A percentile compares a stretch with the other conserved stretches of the same genome.
Conservation (phyloP, 352 stramenopile species). For the Pythium scleroteichum region DNA sequence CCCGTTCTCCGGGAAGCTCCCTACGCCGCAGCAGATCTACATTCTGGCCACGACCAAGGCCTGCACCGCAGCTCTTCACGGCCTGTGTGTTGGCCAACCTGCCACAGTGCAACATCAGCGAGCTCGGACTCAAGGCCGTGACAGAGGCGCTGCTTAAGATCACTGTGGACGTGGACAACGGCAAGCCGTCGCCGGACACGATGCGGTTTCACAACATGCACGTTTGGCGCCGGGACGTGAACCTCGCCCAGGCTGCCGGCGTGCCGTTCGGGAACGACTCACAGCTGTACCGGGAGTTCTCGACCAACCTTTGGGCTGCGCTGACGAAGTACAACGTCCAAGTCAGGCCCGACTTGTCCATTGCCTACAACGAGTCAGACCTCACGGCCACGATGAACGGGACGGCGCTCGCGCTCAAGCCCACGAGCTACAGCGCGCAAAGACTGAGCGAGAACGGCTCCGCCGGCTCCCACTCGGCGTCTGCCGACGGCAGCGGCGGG, state of each 20-base stretch:
- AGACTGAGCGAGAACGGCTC: not conserved
- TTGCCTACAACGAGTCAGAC: constrained; percentile 37
- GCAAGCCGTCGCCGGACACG: constrained; percentile 29
- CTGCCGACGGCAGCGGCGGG: not conserved
- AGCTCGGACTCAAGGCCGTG: constrained; percentile 43
- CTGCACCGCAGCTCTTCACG: constrained; percentile 53
- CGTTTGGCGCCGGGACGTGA: constrained; percentile 49
- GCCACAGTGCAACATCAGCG: constrained; percentile 47
- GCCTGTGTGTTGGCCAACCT: constrained; percentile 48
- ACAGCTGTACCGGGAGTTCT: constrained; percentile 39
- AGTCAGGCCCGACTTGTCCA: constrained; percentile 38
- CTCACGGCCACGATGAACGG: constrained; percentile 5
- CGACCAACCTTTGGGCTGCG: constrained; percentile 30
- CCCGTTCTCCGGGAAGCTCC: constrained; percentile 44
- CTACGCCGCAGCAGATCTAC: constrained; percentile 45
- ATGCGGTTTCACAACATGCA: constrained; percentile 48
- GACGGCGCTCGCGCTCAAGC: constrained; percentile 5
- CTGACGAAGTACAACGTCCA: constrained; percentile 34
- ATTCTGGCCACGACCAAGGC: constrained; percentile 42
- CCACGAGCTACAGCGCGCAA: not conserved
- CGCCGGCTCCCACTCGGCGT: not conserved
- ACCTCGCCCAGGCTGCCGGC: constrained; percentile 39
- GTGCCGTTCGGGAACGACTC: constrained; percentile 48
- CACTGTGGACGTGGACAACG: constrained; percentile 46
- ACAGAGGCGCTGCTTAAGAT: constrained; percentile 58